Base-by-base conservation (phyloP, 2,329 filamentous ascomycete genomes). In the Stromatinia cepivora region DNA sequence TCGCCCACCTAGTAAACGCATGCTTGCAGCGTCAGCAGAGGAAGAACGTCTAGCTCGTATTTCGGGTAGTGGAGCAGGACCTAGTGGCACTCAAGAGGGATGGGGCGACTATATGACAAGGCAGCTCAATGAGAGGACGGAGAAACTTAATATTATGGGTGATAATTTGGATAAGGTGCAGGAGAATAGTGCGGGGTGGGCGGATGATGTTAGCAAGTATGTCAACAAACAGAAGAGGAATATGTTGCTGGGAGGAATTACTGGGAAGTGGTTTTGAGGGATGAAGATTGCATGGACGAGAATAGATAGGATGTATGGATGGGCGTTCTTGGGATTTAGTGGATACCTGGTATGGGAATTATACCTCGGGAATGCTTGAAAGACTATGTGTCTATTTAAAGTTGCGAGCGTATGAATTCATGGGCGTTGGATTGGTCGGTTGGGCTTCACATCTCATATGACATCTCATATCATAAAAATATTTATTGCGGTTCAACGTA, bases 71-170 rank as follows among this genome's bases (percentile, higher is more conserved):
- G 78, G 75, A 71, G 78, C 81, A 52, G 62, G 71, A 39, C 54
- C 68, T 1, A 73, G 74, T 11, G 74, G 81, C 67, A 77, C 78
- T 71, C 71, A 67, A 2, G 89, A 96, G 74, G 87, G 87, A 0
- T 90, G 88, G 87, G 87, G 87, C 75, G 89, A 93, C 56, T 98
- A 96, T 77, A 88, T 98, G 80, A 89, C 91, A 13, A 86, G 94
- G 48, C 92, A 97, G 79, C 81, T 99, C 58, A 93, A 96, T 75
- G 94, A 98, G 80, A 83, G 95, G 64, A 97, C 95, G 0, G 93
- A 98, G 81, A 93, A 90, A 77, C 82, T 99, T 70, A 91, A 90
- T 57, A 82, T 96, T 7, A 90, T 94, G 80, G 91, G 90, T 3
- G 94, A 98, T 76, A 89, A 84, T 61, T 93, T 98, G 88, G 91